Conservation (phyloP, 352 stramenopile species). For the Phytophthora constricta region DNA sequence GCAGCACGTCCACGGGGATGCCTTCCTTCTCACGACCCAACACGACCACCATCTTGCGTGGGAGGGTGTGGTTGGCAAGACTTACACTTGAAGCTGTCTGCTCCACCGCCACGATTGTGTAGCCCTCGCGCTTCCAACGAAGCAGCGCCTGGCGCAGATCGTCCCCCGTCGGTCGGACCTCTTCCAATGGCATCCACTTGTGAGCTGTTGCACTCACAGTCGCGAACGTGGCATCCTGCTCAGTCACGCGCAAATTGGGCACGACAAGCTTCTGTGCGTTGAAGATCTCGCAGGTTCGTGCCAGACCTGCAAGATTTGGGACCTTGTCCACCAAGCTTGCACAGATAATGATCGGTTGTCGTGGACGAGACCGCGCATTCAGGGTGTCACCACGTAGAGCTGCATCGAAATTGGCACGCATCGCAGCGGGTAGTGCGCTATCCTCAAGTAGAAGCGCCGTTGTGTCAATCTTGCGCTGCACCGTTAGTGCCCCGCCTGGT, state of each 20-base stretch:
- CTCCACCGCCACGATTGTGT: conserved; percentile 94
- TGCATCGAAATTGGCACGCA: conserved; percentile 42
- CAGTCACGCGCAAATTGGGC: conserved; percentile 78
- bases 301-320: conserved; percentile 94
- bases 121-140: conserved; percentile 89
- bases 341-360: conserved; percentile 80
- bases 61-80: conserved; percentile 86
- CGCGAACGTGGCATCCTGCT: conserved; percentile 91
- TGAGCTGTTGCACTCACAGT: conserved; percentile 92
- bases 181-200: conserved; percentile 95
- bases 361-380: conserved; percentile 55
- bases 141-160: conserved; percentile 44
- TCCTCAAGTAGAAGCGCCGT: conserved; percentile 69
- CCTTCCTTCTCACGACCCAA: conserved; percentile 97
- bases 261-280: conserved; percentile 91
- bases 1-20: conserved; percentile 95
- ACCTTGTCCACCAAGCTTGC: conserved; percentile 95
- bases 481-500: conserved; percentile 30
- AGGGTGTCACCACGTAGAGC: conserved; percentile 28
- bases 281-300: conserved; percentile 96
- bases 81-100: conserved; percentile 93
- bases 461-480: conserved; percentile 86
- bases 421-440: conserved; percentile 55
- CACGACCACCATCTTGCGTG: conserved; percentile 92
- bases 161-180: conserved; percentile 69